Evolutionary conservation across 306 rosid species (phyloP).

Genomic region (Lathyrus aphaca): DNA sequence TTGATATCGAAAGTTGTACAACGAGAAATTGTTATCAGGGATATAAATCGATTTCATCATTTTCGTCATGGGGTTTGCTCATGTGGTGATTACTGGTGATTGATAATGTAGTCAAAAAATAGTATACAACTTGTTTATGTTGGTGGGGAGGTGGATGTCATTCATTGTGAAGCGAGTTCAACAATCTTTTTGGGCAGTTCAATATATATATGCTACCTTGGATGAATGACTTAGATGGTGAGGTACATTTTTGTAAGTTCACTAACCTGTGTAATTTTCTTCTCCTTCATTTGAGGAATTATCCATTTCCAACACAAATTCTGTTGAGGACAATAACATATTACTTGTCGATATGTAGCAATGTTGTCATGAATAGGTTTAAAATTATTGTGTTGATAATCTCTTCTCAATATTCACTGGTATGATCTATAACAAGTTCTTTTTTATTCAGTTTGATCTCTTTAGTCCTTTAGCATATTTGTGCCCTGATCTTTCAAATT

Average conservation of each 20-base stretch:
- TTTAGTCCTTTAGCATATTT: no score
- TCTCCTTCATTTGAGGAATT: background rate
- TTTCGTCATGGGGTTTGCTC: constrained; percentile 15
- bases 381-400: background rate
- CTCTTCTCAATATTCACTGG: no score
- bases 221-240: background rate
- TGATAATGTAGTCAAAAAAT: background rate
- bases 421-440: no score
- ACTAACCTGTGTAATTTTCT: background rate
- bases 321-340: background rate
- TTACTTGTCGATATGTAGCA: background rate
- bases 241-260: background rate
- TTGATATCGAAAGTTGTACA: constrained; percentile 8
- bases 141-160: background rate
- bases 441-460: no score
- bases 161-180: background rate
- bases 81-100: constrained; percentile 19
- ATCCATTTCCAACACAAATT: background rate
- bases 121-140: background rate
- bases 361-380: background rate
- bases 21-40: constrained; percentile 12
- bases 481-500: no score
- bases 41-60: constrained; percentile 17
- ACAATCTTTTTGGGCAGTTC: background rate
- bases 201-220: background rate